These are phyloP conservation scores for Aureobasidium sp. DNA, from an alignment of 2,329 filamentous ascomycete genomes.

Conservation along the genomic window DNA sequence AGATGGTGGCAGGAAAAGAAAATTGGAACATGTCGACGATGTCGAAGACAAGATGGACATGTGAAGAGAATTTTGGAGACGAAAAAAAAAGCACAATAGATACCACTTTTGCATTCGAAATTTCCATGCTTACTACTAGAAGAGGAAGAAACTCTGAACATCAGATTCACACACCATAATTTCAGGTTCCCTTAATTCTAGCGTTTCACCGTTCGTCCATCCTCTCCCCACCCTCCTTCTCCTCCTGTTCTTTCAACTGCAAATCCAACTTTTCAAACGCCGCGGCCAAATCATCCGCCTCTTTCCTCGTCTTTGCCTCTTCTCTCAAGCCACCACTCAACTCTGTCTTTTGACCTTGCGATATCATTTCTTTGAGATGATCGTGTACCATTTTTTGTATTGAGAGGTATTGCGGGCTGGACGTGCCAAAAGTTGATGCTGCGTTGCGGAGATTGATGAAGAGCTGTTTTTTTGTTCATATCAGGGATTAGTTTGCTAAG, in stretches of 20 bases:
- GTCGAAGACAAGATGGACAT: conserved; percentile 14
- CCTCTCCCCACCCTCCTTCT: neutral
- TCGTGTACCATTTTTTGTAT: conserved; percentile 28
- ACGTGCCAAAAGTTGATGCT: conserved; percentile 29
- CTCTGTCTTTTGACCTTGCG: conserved; percentile 22
- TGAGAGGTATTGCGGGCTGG: conserved; percentile 26
- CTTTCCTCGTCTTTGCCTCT: neutral
- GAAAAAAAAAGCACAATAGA: neutral
- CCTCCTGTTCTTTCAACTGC: neutral
- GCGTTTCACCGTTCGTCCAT: conserved; percentile 1
- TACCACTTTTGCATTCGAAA: neutral
- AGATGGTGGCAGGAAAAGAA: conserved; percentile 14
- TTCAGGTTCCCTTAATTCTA: neutral
- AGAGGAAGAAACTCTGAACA: neutral
- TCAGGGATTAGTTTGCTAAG: no score
- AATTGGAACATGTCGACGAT: conserved; percentile 14
- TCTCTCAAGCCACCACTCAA: no score
- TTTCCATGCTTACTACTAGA: neutral
- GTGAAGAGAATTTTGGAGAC: neutral
- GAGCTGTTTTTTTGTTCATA: conserved; percentile 23
- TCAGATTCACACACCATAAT: neutral
- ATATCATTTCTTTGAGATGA: conserved; percentile 28
- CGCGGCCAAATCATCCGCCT: neutral
- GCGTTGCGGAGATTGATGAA: conserved; percentile 32
- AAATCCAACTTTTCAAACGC: conserved; percentile 13